Conservation (phyloP, 768 basidiomycete species). For the Suillus tomentosus region DNA sequence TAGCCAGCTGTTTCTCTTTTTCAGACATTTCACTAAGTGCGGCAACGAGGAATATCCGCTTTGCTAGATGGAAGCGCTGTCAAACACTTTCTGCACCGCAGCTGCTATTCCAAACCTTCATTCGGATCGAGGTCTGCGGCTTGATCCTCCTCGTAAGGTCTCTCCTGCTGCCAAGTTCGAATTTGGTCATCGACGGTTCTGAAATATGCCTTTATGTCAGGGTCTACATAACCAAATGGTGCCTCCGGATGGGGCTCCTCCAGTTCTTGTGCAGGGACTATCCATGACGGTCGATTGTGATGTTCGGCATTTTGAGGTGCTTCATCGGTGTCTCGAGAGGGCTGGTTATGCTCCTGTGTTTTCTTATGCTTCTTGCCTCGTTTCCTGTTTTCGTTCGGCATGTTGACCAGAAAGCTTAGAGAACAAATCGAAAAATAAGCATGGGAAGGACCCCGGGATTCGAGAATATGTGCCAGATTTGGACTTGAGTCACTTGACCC, state of each 20-base stretch:
- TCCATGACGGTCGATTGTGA: conserved; percentile 61
- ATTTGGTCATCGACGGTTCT: conserved; percentile 86
- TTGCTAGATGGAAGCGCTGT: conserved; percentile 47
- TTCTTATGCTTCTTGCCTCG: conserved; percentile 78
- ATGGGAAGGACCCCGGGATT: conserved; percentile 1
- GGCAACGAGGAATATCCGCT: conserved; percentile 75
- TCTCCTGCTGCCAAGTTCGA: conserved; percentile 76
- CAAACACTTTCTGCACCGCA: background rate
- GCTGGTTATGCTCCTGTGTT: conserved; percentile 26
- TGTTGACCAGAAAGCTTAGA: conserved; percentile 25
- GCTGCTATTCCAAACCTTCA: conserved; percentile 51
- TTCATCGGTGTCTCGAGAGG: conserved; percentile 9
- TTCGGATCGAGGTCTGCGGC: conserved; percentile 61
- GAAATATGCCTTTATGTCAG: conserved; percentile 92
- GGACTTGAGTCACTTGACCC: conserved; percentile 1
- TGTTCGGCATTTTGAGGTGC: conserved; percentile 32
- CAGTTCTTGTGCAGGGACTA: conserved; percentile 45
- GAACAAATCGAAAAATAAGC: conserved; percentile 1
- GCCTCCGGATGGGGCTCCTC: conserved; percentile 59
- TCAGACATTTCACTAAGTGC: conserved; percentile 83
- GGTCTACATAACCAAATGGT: conserved; percentile 89
- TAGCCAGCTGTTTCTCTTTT: conserved; percentile 88
- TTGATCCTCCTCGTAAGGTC: conserved; percentile 37
- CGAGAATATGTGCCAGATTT: background rate
- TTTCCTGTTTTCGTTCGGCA: conserved; percentile 78